Conservation (phyloP, 2,329 filamentous ascomycete genomes). For the Dryadomyces sulphureus region DNA sequence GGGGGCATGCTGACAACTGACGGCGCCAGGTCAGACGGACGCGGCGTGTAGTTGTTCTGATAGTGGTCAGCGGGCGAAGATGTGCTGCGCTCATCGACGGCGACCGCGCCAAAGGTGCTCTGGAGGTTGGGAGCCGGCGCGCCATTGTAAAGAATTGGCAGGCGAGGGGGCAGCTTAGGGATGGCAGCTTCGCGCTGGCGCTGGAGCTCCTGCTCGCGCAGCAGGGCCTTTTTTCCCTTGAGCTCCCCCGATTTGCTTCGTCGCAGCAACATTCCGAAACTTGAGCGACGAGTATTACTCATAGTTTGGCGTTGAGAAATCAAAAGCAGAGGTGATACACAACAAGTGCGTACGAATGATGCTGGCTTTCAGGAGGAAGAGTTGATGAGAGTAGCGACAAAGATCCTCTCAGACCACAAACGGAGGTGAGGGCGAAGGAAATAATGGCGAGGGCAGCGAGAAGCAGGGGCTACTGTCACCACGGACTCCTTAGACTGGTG, state of each 20-base stretch:
- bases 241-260: constrained; percentile 55
- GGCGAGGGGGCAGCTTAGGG: constrained; percentile 32
- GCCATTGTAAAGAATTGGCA: constrained; percentile 36
- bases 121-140: constrained; percentile 28
- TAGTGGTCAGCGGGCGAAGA: constrained; percentile 6
- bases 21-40: constrained; percentile 35
- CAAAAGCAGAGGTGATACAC: background rate
- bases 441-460: background rate
- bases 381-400: no score
- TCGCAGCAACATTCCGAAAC: constrained; percentile 46
- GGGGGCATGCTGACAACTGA: constrained; percentile 34
- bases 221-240: constrained; percentile 44
- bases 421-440: background rate
- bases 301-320: constrained; percentile 16
- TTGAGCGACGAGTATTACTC: constrained; percentile 24
- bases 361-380: background rate
- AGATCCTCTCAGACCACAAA: background rate
- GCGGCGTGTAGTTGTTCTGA: constrained; percentile 17
- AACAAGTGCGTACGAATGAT: background rate
- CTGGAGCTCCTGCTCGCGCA: constrained; percentile 34
- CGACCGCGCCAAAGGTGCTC: constrained; percentile 38
- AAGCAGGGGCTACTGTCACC: background rate
- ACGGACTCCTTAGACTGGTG: background rate
- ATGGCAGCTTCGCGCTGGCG: constrained; percentile 33
- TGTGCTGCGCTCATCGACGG: constrained; percentile 22